Evolutionary conservation across 228 moss, liverwort and hornwort species (phyloP), one percentile per base, ranked within the genome.

Genomic region (Sphagnum magellanicum): DNA sequence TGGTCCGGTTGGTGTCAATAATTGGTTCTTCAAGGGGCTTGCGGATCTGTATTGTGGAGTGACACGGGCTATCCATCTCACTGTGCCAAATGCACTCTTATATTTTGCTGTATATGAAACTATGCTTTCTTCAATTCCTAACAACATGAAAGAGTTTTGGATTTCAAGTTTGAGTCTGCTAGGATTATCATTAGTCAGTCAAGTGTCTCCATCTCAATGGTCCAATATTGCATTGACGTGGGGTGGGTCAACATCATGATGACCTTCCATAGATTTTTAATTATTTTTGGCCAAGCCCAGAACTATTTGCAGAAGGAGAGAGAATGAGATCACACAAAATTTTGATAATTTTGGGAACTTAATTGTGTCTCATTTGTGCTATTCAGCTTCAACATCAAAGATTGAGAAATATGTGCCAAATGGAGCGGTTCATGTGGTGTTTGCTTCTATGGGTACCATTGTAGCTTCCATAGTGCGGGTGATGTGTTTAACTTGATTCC

Each of bases 11-110:
- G 96, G 82, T 65, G 73, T 97, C 70, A 85, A 97, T 66, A 97
- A 97, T 48, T 97, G 96, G 96, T 78, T 97, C 62, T 70, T 91
- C 67, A 97, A 97, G 73, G 96, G 96, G 63, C 96, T 93, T 76
- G 93, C 89, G 75, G 96, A 97, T 81, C 63, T 97, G 3, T 97
- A 90, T 58, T 88, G 89, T 72, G 96, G 96, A 75, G 93, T 97
- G 6, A 80, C 87, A 5, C 91, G 91, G 60, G 96, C 96, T 8
- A 72, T 97, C 46, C 80, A 93, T 49, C 93, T 93, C 75, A 97
- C 96, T 48, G 75, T 97, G 53, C 96, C 96, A 0, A 93, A 90
- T 73, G 85, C 96, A 14, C 81, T 97, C 15, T 57, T 97, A 7
- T 93, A 97, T 48, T 97, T 97, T 63, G 88, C 89, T 63, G 88